Conservation (phyloP, 441 rosid species). For the Macaranga tanarius region DNA sequence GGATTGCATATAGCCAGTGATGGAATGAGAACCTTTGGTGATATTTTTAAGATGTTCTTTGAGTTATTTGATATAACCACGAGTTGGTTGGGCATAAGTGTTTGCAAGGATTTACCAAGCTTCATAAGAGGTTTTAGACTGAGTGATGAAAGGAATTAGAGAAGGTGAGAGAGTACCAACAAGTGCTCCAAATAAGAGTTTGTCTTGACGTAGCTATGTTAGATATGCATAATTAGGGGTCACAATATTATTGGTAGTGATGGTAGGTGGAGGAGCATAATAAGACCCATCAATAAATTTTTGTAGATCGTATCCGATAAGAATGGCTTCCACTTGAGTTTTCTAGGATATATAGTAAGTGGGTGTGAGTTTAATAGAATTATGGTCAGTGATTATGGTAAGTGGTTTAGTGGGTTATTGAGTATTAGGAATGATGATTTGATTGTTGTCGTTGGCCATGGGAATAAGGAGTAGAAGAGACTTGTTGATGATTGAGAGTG, state of each 20-base stretch:
- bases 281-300: background rate
- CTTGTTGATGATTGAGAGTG: too few relatives aligned
- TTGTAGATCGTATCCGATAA: background rate
- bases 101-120: background rate
- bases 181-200: background rate
- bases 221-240: background rate
- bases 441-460: too few relatives aligned
- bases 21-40: background rate
- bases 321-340: background rate
- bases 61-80: background rate
- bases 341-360: background rate
- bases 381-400: too few relatives aligned
- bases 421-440: too few relatives aligned
- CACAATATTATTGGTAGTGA: background rate
- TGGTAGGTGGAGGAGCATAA: background rate
- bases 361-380: background rate
- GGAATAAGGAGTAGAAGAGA: too few relatives aligned
- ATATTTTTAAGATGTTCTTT: background rate
- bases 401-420: too few relatives aligned
- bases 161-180: too few relatives aligned
- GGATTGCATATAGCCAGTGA: background rate
- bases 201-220: background rate
- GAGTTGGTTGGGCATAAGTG: background rate
- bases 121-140: background rate
- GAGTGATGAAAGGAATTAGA: background rate